Percentiles rank a stretch among this genome's conserved stretches.
Conservation (phyloP, 306 rosid genomes). For the Trifolium fragiferum region DNA sequence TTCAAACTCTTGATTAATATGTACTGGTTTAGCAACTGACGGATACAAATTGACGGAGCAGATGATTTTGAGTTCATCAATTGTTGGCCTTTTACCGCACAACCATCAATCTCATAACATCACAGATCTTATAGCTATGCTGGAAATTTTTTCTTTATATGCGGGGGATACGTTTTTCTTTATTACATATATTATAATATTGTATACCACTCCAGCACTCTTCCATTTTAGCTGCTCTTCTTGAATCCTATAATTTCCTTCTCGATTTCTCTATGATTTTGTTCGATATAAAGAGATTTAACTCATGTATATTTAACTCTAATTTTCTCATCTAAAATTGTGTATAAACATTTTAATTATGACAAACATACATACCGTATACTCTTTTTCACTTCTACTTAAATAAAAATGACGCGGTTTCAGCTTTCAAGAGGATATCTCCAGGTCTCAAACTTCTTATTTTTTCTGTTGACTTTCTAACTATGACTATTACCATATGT, state of each 20-base stretch:
- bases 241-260: neutral
- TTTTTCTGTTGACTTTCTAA: neutral
- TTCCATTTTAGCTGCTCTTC: neutral
- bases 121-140: neutral
- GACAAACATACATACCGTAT: neutral
- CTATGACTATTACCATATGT: neutral
- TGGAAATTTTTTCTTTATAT: neutral
- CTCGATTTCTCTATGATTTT: neutral
- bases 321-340: neutral
- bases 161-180: neutral
- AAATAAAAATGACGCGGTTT: neutral
- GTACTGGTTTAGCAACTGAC: neutral
- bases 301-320: neutral
- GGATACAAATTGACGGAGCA: neutral
- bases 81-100: neutral
- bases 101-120: neutral
- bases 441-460: neutral
- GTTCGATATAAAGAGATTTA: neutral
- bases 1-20: neutral
- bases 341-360: neutral
- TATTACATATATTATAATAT: neutral
- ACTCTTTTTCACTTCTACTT: neutral
- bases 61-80: neutral
- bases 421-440: neutral
- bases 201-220: neutral